These are phyloP conservation scores for Aspergillus sclerotioniger DNA, from an alignment of 495 filamentous ascomycete species.

Conservation along the genomic window DNA sequence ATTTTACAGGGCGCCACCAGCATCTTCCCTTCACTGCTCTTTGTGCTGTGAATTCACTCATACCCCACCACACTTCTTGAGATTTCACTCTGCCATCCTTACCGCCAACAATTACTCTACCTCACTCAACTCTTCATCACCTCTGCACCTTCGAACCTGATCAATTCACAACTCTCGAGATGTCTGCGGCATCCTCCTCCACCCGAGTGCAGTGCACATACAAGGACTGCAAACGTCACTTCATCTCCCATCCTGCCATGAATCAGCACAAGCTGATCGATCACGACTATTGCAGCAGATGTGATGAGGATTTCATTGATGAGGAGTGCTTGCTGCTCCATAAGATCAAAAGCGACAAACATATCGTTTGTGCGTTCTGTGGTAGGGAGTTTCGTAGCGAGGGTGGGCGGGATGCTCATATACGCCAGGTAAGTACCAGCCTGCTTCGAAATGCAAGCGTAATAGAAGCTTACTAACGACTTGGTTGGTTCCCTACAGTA, in stretches of 20 bases:
- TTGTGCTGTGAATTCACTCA: too few relatives aligned
- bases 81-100: too few relatives aligned
- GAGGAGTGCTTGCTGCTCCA: constrained; percentile 42
- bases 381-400: constrained; percentile 48
- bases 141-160: too few relatives aligned
- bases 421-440: constrained; percentile 39
- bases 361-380: constrained; percentile 53
- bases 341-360: constrained; percentile 37
- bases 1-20: too few relatives aligned
- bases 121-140: too few relatives aligned
- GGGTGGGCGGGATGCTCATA: constrained; percentile 45
- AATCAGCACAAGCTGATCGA: constrained; percentile 44
- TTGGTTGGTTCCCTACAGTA: constrained; percentile 19
- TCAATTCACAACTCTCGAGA: too few relatives aligned
- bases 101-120: too few relatives aligned
- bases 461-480: background rate
- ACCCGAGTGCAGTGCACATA: constrained; percentile 54
- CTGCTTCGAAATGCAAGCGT: background rate
- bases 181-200: background rate
- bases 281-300: constrained; percentile 52
- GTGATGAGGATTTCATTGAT: constrained; percentile 47
- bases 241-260: constrained; percentile 49
- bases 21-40: too few relatives aligned
- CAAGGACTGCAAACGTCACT: constrained; percentile 58
- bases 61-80: too few relatives aligned